These are phyloP conservation scores for Leccinum barrowsii DNA, from an alignment of 768 basidiomycete species.

Conservation along the genomic window DNA sequence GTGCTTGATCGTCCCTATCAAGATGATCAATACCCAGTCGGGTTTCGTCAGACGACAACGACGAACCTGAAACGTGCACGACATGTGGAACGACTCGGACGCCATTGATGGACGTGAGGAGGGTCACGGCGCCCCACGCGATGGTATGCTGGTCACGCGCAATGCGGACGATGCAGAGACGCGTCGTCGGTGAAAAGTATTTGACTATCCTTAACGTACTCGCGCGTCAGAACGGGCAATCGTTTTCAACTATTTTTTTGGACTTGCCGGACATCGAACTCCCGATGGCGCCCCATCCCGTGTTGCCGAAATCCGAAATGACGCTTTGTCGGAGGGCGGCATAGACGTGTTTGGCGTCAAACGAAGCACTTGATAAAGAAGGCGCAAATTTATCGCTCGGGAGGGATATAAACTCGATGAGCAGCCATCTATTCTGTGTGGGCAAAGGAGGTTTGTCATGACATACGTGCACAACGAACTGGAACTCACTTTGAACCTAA, in stretches of 20 bases:
- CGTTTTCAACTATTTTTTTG: not conserved
- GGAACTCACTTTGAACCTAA: slow-evolving; percentile 59
- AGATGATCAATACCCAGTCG: not conserved
- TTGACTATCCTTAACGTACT: slow-evolving; percentile 55
- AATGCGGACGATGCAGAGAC: slow-evolving; percentile 82
- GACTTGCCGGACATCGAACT: slow-evolving; percentile 63
- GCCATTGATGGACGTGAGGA: slow-evolving; percentile 35
- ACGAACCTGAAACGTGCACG: slow-evolving; percentile 74
- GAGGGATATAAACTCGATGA: no score
- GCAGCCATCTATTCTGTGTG: no score
- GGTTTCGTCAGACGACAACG: not conserved
- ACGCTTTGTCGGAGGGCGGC: slow-evolving; percentile 67
- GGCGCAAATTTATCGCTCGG: slow-evolving; percentile 2
- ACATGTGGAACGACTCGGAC: slow-evolving; percentile 39
- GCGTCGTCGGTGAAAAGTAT: slow-evolving; percentile 82
- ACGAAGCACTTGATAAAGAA: slow-evolving; percentile 20
- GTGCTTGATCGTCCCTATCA: slow-evolving; percentile 81
- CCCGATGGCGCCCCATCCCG: slow-evolving; percentile 81
- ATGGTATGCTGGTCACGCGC: slow-evolving; percentile 76
- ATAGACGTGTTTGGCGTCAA: slow-evolving; percentile 63
- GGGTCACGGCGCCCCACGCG: slow-evolving; percentile 76
- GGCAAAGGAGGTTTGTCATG: no score
- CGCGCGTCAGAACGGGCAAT: not conserved
- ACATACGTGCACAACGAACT: not conserved
- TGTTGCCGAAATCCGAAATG: slow-evolving; percentile 73